phyloP scores from a whole-genome alignment of 2,329 filamentous ascomycete species.

The Domatiomyces catenatus region DNA sequence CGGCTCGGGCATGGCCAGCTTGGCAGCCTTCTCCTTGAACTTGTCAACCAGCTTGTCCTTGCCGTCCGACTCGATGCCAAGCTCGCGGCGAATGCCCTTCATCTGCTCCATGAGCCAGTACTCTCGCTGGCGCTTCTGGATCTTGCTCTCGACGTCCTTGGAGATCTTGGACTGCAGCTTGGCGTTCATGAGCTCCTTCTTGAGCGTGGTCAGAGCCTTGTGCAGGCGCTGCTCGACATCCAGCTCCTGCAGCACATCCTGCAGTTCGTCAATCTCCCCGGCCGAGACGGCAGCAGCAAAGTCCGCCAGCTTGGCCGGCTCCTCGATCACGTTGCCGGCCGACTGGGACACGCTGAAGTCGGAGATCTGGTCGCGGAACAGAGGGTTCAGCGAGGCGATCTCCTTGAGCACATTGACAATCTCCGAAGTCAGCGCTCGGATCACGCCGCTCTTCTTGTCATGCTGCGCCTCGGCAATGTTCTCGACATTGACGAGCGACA shows the following conservation, averaged over 20 bases:
- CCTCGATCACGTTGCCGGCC: constrained; percentile 84
- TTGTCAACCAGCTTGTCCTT: constrained; percentile 97
- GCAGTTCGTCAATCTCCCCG: constrained; percentile 78
- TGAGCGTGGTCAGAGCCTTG: constrained; percentile 80
- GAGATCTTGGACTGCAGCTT: constrained; percentile 93
- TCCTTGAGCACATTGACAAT: constrained; percentile 99
- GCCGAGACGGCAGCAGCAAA: constrained; percentile 95
- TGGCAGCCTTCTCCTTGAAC: constrained; percentile 88
- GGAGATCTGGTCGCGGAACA: constrained; percentile 94
- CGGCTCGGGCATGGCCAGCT: constrained; percentile 89
- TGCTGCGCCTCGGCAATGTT: constrained; percentile 79
- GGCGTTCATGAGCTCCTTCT: constrained; percentile 97
- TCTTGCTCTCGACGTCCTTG: constrained; percentile 94
- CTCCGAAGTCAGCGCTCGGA: constrained; percentile 86
- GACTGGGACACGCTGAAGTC: constrained; percentile 94
- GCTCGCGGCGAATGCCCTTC: constrained; percentile 91
- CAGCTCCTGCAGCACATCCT: constrained; percentile 75
- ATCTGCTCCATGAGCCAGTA: constrained; percentile 99
- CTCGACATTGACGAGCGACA: constrained; percentile 89
- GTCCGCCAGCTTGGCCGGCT: constrained; percentile 87
- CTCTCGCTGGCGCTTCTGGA: constrained; percentile 90
- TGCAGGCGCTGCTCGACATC: constrained; percentile 85
- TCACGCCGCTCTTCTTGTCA: constrained; percentile 76
- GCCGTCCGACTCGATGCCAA: constrained; percentile 92
- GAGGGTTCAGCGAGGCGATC: constrained; percentile 78